Conservation (phyloP, 257 asterid species). For the Petrea volubilis region DNA sequence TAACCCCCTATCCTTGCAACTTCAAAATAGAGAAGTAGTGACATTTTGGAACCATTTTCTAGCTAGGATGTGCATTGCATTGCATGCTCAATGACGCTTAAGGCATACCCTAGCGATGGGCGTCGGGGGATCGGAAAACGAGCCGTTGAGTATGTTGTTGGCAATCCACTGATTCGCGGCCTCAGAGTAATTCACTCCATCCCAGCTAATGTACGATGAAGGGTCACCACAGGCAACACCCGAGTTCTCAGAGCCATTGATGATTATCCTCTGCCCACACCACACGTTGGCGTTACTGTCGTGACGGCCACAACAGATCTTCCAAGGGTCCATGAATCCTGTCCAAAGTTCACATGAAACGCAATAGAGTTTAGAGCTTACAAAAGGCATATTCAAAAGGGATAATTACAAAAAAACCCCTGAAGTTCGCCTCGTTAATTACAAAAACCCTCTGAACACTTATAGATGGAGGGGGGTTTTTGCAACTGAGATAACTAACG, state of each 20-base stretch:
- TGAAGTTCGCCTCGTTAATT: no score
- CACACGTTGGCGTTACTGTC: conserved; percentile 26
- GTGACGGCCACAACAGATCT: conserved; percentile 43
- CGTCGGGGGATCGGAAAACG: conserved; percentile 38
- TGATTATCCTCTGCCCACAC: conserved; percentile 33
- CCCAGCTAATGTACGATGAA: conserved; percentile 38
- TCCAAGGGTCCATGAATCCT: conserved; percentile 42
- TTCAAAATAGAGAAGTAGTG: neutral
- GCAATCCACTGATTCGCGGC: conserved; percentile 48
- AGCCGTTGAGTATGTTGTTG: conserved; percentile 34
- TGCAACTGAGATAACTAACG: no score
- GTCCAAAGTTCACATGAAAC: neutral
- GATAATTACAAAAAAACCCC: no score
- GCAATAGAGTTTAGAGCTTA: neutral
- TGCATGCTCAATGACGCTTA: conserved; percentile 20
- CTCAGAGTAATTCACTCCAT: conserved; percentile 38
- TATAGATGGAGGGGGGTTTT: no score
- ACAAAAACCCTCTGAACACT: no score
- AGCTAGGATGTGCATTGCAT: neutral
- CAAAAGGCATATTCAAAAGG: no score
- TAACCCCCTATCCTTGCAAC: neutral
- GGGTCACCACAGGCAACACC: conserved; percentile 41
- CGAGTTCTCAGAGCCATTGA: conserved; percentile 34
- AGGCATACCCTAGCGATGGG: conserved; percentile 33
- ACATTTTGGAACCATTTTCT: neutral